Evolutionary conservation across 192 early-diverging fungal genomes (phyloP).

Genomic region (Rhizophagus sp.): DNA sequence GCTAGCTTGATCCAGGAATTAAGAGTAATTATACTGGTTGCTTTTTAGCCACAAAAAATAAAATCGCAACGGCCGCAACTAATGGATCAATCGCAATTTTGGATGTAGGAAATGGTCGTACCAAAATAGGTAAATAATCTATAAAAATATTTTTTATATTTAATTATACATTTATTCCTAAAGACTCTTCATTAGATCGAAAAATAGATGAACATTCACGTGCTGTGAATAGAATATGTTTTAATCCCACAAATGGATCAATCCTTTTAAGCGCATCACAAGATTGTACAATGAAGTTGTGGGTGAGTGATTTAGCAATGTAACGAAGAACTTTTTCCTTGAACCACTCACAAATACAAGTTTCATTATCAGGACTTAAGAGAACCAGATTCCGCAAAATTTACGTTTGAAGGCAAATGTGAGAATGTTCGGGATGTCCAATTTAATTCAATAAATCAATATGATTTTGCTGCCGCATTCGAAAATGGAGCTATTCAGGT

Average conservation of each 20-base stretch:
- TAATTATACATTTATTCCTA: not conserved
- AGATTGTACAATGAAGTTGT: conserved; percentile 73
- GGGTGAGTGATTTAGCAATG: conserved; percentile 51
- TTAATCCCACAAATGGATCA: conserved; percentile 68
- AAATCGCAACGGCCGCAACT: conserved; percentile 68
- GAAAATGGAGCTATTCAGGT: conserved; percentile 80
- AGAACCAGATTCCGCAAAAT: conserved; percentile 43
- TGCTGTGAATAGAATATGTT: conserved; percentile 76
- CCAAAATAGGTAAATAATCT: conserved; percentile 32
- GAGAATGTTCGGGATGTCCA: conserved; percentile 81
- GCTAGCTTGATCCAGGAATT: conserved; percentile 1
- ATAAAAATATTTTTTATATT: not conserved
- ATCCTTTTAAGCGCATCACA: conserved; percentile 76
- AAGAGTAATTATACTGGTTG: conserved; percentile 7
- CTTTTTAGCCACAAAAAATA: conserved; percentile 55
- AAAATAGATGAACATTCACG: conserved; percentile 70
- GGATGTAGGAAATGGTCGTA: conserved; percentile 55
- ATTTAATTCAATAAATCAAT: conserved; percentile 60
- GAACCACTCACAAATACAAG: not conserved
- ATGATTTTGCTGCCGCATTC: conserved; percentile 78
- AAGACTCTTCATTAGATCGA: conserved; percentile 46
- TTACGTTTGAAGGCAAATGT: conserved; percentile 72
- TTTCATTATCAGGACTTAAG: conserved; percentile 58
- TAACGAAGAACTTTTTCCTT: not conserved
- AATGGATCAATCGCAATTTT: conserved; percentile 75